Percentiles rank a stretch among this genome's conserved stretches.
These are phyloP conservation scores for Vinca major DNA, from an alignment of 305 asterid genomes.

Conservation along the genomic window DNA sequence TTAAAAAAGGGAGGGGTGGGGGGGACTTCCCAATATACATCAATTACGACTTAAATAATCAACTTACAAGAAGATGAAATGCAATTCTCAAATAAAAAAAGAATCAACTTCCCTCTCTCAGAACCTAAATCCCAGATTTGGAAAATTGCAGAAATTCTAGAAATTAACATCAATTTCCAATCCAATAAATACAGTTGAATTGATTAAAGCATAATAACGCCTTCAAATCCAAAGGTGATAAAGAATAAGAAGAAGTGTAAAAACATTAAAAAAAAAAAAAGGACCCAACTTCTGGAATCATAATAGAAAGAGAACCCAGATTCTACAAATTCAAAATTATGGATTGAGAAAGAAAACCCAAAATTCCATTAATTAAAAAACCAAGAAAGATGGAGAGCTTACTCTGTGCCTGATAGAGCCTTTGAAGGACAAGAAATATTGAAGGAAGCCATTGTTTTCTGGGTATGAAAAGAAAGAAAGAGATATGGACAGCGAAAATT, in stretches of 20 bases:
- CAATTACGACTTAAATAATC: not conserved
- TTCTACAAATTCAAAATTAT: not conserved
- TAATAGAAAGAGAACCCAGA: not conserved
- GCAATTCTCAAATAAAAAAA: no score
- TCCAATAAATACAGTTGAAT: not conserved
- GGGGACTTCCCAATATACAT: not conserved
- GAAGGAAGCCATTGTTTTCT: slow-evolving; percentile 62
- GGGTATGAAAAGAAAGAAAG: not conserved
- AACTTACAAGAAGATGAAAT: not conserved
- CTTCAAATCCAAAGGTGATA: no score
- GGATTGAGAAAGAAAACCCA: not conserved
- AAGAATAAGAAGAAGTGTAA: no score
- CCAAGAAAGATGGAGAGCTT: slow-evolving; percentile 16
- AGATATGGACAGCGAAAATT: not conserved
- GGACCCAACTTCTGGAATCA: not conserved
- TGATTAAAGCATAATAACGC: not conserved
- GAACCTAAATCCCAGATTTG: not conserved
- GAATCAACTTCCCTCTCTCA: not conserved
- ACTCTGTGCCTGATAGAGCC: slow-evolving; percentile 51
- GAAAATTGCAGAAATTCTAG: not conserved
- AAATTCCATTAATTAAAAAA: not conserved
- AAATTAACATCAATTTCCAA: not conserved
- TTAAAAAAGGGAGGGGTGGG: not conserved
- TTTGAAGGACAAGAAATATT: slow-evolving; percentile 59
- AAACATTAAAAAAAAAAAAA: not conserved